Evolutionary conservation across 805 yeast species (phyloP), one percentile per base, ranked within the genome.

Genomic region (Danielia reshetovae): DNA sequence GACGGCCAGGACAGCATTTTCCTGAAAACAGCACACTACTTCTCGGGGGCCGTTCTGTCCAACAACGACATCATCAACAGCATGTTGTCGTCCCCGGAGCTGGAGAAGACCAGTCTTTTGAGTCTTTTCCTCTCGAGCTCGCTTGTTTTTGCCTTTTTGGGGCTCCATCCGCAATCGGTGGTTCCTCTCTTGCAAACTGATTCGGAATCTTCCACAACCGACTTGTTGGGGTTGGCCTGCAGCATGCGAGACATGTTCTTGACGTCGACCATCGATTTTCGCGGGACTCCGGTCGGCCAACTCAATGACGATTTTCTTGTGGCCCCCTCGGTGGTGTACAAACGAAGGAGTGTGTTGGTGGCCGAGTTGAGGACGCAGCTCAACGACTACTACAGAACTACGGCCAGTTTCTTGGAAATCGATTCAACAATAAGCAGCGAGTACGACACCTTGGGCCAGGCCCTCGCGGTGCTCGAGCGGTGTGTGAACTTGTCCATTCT

Each of bases 121-220:
- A 23, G 15, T 23, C n/a, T 40, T 14, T 38, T 37, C 34, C 34
- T 38, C 17, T 32, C 45, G n/a, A 36, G 55, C 4, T 41, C 49
- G 22, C 29, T 59, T 7, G 42, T 59, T 13, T 59, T 48, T 39
- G 49, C 64, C 10, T 62, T 48, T 29, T 35, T 60, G 7, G 61
- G 60, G 4, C 36, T 62, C 4, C 65, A 61, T 39, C 62, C 65
- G 3, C 56, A 54, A 30, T 43, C 43, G 14, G 36, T 59, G 9
- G 33, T 55, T 15, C 66, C 67, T 5, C 38, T 64, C 18, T 46
- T 63, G 1, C 46, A 48, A 12, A 53, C 49, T 24, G 54, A 52
- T 15, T 30, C 30, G 3, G 31, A 33, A 6, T n/a, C 22, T 9
- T 34, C 27, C 6, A 46, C 47, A 7, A 30, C 50, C 2, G 62